Evolutionary conservation across 441 rosid genomes (phyloP), one percentile per base, ranked within the genome.

Genomic region (Breynia disticha): DNA sequence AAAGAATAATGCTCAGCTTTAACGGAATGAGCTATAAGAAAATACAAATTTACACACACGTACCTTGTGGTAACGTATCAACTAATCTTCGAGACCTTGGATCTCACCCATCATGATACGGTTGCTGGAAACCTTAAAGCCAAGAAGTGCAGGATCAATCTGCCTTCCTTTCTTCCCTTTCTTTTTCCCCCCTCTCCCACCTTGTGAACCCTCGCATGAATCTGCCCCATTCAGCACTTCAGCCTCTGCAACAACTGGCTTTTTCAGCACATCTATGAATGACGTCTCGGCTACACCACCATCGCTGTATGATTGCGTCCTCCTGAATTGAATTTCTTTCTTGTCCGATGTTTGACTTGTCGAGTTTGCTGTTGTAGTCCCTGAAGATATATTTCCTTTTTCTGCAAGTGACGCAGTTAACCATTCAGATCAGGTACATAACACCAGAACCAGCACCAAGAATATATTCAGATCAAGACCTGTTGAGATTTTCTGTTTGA

Each of bases 31-130:
- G 11, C 6, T 37, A 37, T 37, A 37, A 37, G 11, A 37, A 37
- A 41, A 41, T 11, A 41, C 13, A 55, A 45, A 41, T 46, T 61
- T 59, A 54, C 41, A 15, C 52, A 12, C 19, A 64, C 35, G 32
- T 53, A 68, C 66, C 61, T 22, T 52, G 59, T 48, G 5, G 38
- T 56, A 21, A 13, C 16, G 38, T 50, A 19, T 14, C 17, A 38
- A 63, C 52, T 70, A 82, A 51, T 87, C 94, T 19, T 87, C 90
- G 14, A 71, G 62, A 11, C 83, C 78, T 43, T 85, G 90, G 60
- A 87, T 85, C 65, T 87, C 91, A 16, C 95, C 96, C 94, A 82
- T 84, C 66, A 84, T 69, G 28, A 87, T 82, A 37, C 96, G 86
- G 59, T 88, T 88, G 75, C 96, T 88, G 2, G 86, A 60, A 20